Evolutionary conservation across 176 grass and related monocot genomes (phyloP), one percentile per base, ranked within the genome.

Genomic region (Pontederia paniculata): DNA sequence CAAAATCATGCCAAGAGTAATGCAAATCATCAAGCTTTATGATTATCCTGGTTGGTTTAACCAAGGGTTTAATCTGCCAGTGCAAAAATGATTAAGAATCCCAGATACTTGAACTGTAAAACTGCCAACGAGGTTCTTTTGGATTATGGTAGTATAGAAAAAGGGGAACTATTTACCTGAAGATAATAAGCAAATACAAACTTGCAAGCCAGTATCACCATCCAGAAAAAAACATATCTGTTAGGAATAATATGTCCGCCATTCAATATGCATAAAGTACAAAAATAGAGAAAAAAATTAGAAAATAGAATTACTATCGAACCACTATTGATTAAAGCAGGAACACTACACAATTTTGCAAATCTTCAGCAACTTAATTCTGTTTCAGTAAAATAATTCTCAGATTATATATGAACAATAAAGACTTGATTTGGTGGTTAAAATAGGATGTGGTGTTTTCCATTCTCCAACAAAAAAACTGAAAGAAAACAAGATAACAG

Each of bases 171-270:
- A 61, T 56, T 75, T 73, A 86, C 91, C 85, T 97, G 91, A 45
- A 97, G 91, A 73, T 83, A 97, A 81, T 97, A 97, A 48, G 91
- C 77, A 74, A 97, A 97, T 44, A 80, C 66, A 73, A 97, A 97
- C 31, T 97, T 97, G 91, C 86, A 84, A 10, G 76, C 68, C 37
- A 97, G 68, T 78, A 90, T 81, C 55, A 76, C 74, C 71, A 97
- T 45, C 91, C 91, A 97, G 83, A 81, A 83, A 43, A 84, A 37
- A 46, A 97, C 82, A 50, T 97, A 97, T 76, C 91, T 97, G 82
- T 21, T 47, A 17, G 43, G 45, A 18, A 47, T 15, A 12, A 47
- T 12, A n/a, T 8, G 14, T 9, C 0, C 10, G 41, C 2, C 12
- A 21, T 62, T 74, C 50, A 28, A 76, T 23, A 17, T 55, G 49